Evolutionary conservation across 2,329 filamentous ascomycete genomes (phyloP), one percentile per base, ranked within the genome.

Genomic region (Aureobasidium uvarum): DNA sequence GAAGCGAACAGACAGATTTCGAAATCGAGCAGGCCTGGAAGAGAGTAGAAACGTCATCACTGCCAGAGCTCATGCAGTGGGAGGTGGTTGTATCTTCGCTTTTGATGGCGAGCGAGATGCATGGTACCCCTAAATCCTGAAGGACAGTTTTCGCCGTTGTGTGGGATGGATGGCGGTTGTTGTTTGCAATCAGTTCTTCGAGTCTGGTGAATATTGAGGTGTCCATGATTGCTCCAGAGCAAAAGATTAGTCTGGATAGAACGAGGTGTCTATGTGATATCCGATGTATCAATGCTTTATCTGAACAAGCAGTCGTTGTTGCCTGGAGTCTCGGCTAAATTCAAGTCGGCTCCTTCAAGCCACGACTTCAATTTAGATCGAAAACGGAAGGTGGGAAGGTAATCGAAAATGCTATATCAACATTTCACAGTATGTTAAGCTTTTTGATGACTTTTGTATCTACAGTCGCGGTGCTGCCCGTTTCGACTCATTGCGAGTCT

Each of bases 21-120:
- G 68, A 72, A 18, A 73, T 72, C 36, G 70, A 72, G 67, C 70
- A 70, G 6, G 69, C 69, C 66, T 73, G 69, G 45, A 71, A 73
- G 6, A 72, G 43, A 13, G 71, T 72, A 16, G 70, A 66, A 13
- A 55, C 60, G 38, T 71, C 66, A 23, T 73, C 69, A 31, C 39
- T 36, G 18, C 43, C 59, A 16, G 62, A 25, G 10, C 50, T 28
- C 16, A 56, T 41, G 38, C 33, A 39, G 38, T 56, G 52, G 5
- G 52, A 18, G 28, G 13, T 41, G 23, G 8, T 39, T 14, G 5
- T 56, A 11, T 39, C 13, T 11, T 8, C 8, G 23, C 43, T 14
- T n/a, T 28, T 20, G 3, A 56, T 18, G 16, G 52, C 52, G 14
- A 56, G 8, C 13, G 52, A 56, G 20, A 56, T 18, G 13, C 33